Evolutionary conservation across 2,329 filamentous ascomycete genomes (phyloP), one percentile per base, ranked within the genome.

Genomic region (Xylaria hypoxylon): DNA sequence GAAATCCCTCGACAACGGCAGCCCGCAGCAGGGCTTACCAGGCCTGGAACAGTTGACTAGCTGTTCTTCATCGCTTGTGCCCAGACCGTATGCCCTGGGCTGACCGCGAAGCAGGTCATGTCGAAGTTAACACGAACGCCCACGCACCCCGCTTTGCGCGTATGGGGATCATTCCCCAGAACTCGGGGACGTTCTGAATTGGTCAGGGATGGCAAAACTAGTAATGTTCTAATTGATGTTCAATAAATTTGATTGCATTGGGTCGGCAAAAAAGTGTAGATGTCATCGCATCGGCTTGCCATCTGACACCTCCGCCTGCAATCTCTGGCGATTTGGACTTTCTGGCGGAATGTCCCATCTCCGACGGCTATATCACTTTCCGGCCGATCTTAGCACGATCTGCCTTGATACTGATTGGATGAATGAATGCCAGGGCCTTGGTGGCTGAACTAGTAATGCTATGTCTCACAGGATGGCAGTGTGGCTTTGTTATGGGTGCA

Each of bases 51-150:
- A 79, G 22, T 92, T 92, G 89, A 91, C 68, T 89, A 92, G 76
- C 77, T 92, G 3, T 92, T 92, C 79, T 92, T 91, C 73, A 81
- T 92, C 33, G 84, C 84, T 2, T 92, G 87, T 74, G 85, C 81
- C 3, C 89, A 87, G 70, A 85, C 81, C 77, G 91, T 87, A 87
- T 92, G 90, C 75, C 33, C 33, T 42, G 89, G 89, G 79, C 84
- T 79, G 1, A 83, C 85, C 4, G 84, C 85, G 61, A 79, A 81
- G 60, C 78, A 82, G 0, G 84, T 90, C 51, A 86, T 70, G 5
- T 15, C 17, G 44, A 33, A 15, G 38, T 44, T 13, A 22, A 3
- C 3, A 84, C 81, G 0, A 88, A 92, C 73, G 83, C 84, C 0
- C 90, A 92, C 77, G 84, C 88, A 7, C 89, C 89, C 0, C 84